phyloP scores from a whole-genome alignment of 2,329 filamentous ascomycete genomes.

The Colletotrichum musicola region DNA sequence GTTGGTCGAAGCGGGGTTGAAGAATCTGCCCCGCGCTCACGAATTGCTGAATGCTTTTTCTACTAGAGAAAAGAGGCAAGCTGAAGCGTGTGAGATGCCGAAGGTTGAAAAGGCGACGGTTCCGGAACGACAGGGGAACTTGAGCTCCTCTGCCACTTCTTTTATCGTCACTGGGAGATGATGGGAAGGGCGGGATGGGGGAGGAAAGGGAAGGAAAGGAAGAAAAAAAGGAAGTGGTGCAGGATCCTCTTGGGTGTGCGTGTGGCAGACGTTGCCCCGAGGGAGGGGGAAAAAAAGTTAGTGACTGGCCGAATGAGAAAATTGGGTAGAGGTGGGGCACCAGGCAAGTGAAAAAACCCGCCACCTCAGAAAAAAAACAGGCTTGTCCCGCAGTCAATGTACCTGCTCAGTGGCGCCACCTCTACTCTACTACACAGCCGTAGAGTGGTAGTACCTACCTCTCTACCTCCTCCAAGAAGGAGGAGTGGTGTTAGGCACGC shows the following conservation, averaged over 20 bases:
- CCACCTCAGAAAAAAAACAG: slow-evolving; percentile 23
- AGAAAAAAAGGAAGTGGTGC: slow-evolving; percentile 41
- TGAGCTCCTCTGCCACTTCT: slow-evolving; percentile 54
- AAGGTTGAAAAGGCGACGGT: slow-evolving; percentile 49
- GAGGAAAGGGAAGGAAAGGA: slow-evolving; percentile 28
- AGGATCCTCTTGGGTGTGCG: slow-evolving; percentile 23
- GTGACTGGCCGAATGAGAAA: slow-evolving; percentile 37
- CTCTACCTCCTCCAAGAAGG: too few species aligned
- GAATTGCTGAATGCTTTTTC: slow-evolving; percentile 38
- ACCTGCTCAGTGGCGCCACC: not conserved
- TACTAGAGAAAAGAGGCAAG: slow-evolving; percentile 37
- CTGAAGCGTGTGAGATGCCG: slow-evolving; percentile 35
- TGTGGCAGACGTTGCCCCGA: slow-evolving; percentile 28
- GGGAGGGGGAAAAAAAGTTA: slow-evolving; percentile 36
- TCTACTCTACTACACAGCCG: too few species aligned
- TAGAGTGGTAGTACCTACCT: too few species aligned
- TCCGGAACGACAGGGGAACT: slow-evolving; percentile 53
- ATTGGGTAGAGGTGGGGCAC: slow-evolving; percentile 42
- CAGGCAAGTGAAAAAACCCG: slow-evolving; percentile 40
- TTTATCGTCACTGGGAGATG: slow-evolving; percentile 52
- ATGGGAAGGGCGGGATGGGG: slow-evolving; percentile 35
- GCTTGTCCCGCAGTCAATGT: not conserved
- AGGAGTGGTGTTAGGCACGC: too few species aligned
- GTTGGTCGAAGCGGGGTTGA: slow-evolving; percentile 59
- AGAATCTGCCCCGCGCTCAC: slow-evolving; percentile 45